Percentiles rank a stretch among this genome's conserved stretches.
Evolutionary conservation across 2,329 filamentous ascomycete species (phyloP).

Genomic region (Microdochium bolleyi): DNA sequence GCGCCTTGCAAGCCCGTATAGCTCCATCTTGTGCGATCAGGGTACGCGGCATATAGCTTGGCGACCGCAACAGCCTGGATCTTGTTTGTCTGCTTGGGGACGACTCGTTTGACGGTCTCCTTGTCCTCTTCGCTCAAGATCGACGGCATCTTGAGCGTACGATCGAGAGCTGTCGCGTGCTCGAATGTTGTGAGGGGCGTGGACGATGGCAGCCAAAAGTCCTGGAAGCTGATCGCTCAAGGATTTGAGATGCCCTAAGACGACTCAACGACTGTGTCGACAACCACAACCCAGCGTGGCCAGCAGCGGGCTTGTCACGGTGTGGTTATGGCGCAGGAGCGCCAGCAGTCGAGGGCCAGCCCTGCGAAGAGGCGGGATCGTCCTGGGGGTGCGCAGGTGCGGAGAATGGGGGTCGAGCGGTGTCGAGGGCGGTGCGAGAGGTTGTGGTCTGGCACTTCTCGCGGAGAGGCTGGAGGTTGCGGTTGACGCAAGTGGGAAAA

Average conservation of each 20-base stretch:
- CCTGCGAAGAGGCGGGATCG: too few species aligned
- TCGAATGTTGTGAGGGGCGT: slow-evolving; percentile 8
- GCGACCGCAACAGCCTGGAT: slow-evolving; percentile 94
- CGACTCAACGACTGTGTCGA: not conserved
- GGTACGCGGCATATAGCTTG: slow-evolving; percentile 87
- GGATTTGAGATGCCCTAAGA: not conserved
- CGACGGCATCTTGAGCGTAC: slow-evolving; percentile 41
- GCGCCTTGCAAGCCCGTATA: slow-evolving; percentile 92
- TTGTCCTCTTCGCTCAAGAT: slow-evolving; percentile 89
- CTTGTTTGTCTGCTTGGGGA: slow-evolving; percentile 93
- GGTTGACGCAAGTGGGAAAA: not conserved
- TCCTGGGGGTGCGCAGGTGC: too few species aligned
- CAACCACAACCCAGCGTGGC: not conserved
- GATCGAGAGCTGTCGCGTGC: slow-evolving; percentile 4
- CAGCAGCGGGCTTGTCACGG: too few species aligned
- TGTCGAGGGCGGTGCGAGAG: too few species aligned
- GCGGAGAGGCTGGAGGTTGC: not conserved
- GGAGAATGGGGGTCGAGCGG: too few species aligned
- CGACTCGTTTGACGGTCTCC: slow-evolving; percentile 88
- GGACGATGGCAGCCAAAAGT: not conserved
- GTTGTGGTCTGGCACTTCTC: too few species aligned
- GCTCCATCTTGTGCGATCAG: slow-evolving; percentile 79
- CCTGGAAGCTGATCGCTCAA: not conserved
- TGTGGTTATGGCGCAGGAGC: too few species aligned
- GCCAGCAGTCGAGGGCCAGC: too few species aligned